phyloP scores from a whole-genome alignment of 106 monocot genomes.

The Vanilla planifolia region DNA sequence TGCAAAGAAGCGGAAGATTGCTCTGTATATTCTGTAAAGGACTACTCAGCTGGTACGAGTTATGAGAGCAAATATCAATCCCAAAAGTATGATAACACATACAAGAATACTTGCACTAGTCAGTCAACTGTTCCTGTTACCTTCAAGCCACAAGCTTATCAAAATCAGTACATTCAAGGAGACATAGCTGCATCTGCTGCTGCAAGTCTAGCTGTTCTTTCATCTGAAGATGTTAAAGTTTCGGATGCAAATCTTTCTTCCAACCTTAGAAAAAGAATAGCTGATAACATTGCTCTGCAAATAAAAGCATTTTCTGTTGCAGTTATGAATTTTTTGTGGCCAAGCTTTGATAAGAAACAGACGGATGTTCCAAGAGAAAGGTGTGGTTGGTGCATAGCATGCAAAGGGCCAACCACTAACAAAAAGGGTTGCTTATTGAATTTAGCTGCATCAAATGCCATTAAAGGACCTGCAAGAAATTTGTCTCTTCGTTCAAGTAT shows the following conservation, averaged over 20 bases:
- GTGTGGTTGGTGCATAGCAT: conserved; percentile 96
- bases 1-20: conserved; percentile 22
- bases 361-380: conserved; percentile 75
- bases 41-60: background rate
- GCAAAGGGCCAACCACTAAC: conserved; percentile 40
- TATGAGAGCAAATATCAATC: conserved; percentile 7
- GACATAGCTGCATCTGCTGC: conserved; percentile 87
- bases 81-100: conserved; percentile 12
- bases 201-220: conserved; percentile 55
- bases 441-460: conserved; percentile 48
- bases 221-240: conserved; percentile 42
- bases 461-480: conserved; percentile 48
- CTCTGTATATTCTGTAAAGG: conserved; percentile 14
- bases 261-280: conserved; percentile 35
- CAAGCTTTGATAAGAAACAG: conserved; percentile 63
- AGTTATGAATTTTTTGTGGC: conserved; percentile 66
- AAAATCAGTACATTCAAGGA: conserved; percentile 73
- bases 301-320: conserved; percentile 81
- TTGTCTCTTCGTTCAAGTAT: conserved; percentile 31
- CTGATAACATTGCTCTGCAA: conserved; percentile 50
- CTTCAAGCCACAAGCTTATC: conserved; percentile 66
- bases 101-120: conserved; percentile 7
- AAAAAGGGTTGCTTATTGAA: conserved; percentile 86
- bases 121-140: background rate
- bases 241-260: conserved; percentile 28